Evolutionary conservation across 2,329 filamentous ascomycete species (phyloP).

Genomic region (Penicillium crustosum): DNA sequence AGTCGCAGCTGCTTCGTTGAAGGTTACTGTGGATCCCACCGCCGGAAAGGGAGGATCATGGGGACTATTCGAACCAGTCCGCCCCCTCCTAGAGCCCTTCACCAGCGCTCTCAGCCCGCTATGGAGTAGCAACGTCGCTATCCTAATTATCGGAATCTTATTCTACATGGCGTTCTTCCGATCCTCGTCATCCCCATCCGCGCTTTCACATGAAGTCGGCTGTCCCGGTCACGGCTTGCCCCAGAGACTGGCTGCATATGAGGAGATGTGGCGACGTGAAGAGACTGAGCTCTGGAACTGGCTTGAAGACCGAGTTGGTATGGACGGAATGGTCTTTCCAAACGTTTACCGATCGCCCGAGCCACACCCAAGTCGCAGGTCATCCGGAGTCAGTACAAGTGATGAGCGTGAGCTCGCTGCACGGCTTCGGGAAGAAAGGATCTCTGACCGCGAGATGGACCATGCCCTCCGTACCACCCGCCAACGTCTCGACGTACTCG

Average conservation of each 20-base stretch:
- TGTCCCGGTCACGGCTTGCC: conserved; percentile 49
- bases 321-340: conserved; percentile 56
- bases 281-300: conserved; percentile 91
- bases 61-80: conserved; percentile 79
- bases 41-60: conserved; percentile 57
- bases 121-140: conserved; percentile 73
- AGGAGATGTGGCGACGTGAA: conserved; percentile 87
- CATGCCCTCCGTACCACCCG: conserved; percentile 85
- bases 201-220: conserved; percentile 39
- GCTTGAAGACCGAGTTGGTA: conserved; percentile 80
- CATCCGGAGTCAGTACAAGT: conserved; percentile 41
- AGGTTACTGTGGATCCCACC: conserved; percentile 42
- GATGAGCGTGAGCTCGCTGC: conserved; percentile 52
- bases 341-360: conserved; percentile 30
- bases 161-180: conserved; percentile 74
- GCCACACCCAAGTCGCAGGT: conserved; percentile 44
- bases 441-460: conserved; percentile 71
- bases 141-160: conserved; percentile 70
- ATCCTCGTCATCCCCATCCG: conserved; percentile 33
- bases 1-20: conserved; percentile 45
- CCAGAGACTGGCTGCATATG: conserved; percentile 77
- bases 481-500: conserved; percentile 75
- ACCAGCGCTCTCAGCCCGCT: conserved; percentile 68
- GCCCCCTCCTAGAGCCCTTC: conserved; percentile 67
- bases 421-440: conserved; percentile 62